These are phyloP conservation scores for Cladosporium sp. DNA, from an alignment of 2,329 filamentous ascomycete species.

Conservation along the genomic window DNA sequence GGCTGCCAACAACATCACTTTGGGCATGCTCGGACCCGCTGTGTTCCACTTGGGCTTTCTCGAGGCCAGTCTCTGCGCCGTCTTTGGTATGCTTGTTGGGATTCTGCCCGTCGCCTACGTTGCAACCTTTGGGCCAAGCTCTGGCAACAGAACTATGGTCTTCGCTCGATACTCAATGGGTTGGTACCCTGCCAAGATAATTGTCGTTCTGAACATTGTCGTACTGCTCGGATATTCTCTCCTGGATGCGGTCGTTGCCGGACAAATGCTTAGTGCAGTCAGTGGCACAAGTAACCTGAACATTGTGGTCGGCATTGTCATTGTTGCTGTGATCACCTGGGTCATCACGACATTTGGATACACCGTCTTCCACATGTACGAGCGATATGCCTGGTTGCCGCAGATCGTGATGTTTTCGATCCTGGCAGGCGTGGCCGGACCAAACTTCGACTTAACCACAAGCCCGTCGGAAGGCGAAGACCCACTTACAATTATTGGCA, in stretches of 20 bases:
- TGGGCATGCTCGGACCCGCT: slow-evolving; percentile 63
- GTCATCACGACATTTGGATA: slow-evolving; percentile 68
- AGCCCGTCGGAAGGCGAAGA: slow-evolving; percentile 53
- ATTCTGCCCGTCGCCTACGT: slow-evolving; percentile 59
- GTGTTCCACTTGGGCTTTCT: slow-evolving; percentile 60
- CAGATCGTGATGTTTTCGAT: slow-evolving; percentile 62
- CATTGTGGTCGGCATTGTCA: slow-evolving; percentile 66
- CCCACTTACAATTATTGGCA: slow-evolving; percentile 53
- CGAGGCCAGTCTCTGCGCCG: slow-evolving; percentile 57
- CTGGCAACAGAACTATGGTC: slow-evolving; percentile 64
- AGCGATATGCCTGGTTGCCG: slow-evolving; percentile 67
- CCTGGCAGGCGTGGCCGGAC: slow-evolving; percentile 61
- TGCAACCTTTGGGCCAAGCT: slow-evolving; percentile 61
- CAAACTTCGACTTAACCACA: slow-evolving; percentile 56
- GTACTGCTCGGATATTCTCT: slow-evolving; percentile 60
- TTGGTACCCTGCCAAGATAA: slow-evolving; percentile 65
- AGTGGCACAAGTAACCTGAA: slow-evolving; percentile 59
- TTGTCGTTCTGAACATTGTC: slow-evolving; percentile 63
- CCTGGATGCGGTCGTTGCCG: slow-evolving; percentile 66
- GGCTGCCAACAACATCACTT: slow-evolving; percentile 63
- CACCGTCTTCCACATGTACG: slow-evolving; percentile 66
- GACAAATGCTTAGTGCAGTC: slow-evolving; percentile 68
- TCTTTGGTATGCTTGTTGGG: slow-evolving; percentile 59
- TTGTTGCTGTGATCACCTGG: slow-evolving; percentile 64
- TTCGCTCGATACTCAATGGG: slow-evolving; percentile 64